A percentile compares a stretch with the other conserved stretches of the same genome.
Conservation (phyloP, 2,329 filamentous ascomycete genomes). For the Cytospora chrysosperma region DNA sequence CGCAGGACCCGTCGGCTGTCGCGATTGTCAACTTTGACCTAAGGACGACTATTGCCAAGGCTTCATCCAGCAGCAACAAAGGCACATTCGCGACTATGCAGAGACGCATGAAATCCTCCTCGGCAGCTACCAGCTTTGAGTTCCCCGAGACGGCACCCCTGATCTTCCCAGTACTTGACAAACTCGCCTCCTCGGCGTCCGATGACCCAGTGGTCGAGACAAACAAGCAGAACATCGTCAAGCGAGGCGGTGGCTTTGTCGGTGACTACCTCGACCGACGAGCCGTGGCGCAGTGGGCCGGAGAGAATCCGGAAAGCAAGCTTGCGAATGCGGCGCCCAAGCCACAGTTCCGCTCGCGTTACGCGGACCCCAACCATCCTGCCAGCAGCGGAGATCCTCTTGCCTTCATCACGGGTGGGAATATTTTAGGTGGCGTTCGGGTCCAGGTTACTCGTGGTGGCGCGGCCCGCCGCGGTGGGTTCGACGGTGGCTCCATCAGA, state of each 20-base stretch:
- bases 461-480: not conserved
- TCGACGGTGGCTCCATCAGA: not conserved
- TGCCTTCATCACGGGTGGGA: conserved; percentile 29
- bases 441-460: not conserved
- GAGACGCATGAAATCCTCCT: conserved; percentile 37
- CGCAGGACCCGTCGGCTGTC: conserved; percentile 34
- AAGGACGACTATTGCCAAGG: conserved; percentile 34
- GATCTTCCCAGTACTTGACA: conserved; percentile 46
- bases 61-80: conserved; percentile 24
- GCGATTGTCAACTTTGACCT: conserved; percentile 35
- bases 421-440: not conserved
- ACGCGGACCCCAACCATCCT: conserved; percentile 31
- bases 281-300: conserved; percentile 27
- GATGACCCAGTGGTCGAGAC: conserved; percentile 21
- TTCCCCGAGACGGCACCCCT: conserved; percentile 48
- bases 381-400: conserved; percentile 30
- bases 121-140: conserved; percentile 40
- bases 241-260: conserved; percentile 27
- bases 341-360: conserved; percentile 30
- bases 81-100: conserved; percentile 29
- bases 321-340: conserved; percentile 28
- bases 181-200: conserved; percentile 22
- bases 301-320: conserved; percentile 22
- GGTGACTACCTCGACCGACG: conserved; percentile 27
- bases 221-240: conserved; percentile 27